phyloP scores from a whole-genome alignment of 1,139 yeast species.

The Hyphopichia khmerensis region DNA sequence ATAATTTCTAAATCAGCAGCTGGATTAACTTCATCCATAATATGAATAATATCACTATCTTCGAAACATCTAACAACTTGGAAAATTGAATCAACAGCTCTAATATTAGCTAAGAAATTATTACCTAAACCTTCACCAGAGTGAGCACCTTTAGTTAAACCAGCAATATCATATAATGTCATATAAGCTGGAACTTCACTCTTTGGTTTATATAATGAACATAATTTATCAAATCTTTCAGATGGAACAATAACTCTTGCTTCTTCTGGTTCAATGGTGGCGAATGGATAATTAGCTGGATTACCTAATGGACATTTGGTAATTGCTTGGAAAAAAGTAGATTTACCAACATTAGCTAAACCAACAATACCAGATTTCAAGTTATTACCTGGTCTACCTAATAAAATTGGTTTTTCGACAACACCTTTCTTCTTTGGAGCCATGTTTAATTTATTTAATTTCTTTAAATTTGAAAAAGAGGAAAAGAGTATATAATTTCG shows the following conservation, averaged over 20 bases:
- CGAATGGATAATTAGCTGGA: conserved; percentile 98
- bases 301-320: conserved; percentile 92
- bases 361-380: conserved; percentile 97
- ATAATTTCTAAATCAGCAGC: conserved; percentile 92
- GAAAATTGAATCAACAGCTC: conserved; percentile 97
- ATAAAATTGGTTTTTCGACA: conserved; percentile 82
- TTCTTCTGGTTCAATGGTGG: conserved; percentile 98
- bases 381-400: conserved; percentile 99
- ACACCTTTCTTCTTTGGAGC: conserved; percentile 90
- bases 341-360: conserved; percentile 94
- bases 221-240: conserved; percentile 75
- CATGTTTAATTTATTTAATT: conserved; percentile 41
- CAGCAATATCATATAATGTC: conserved; percentile 96
- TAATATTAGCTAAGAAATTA: conserved; percentile 93
- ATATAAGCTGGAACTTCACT: conserved; percentile 90
- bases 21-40: conserved; percentile 98
- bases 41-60: conserved; percentile 96
- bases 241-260: conserved; percentile 97
- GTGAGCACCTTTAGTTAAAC: conserved; percentile 95
- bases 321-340: conserved; percentile 85
- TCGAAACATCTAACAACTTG: conserved; percentile 98
- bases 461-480: no score
- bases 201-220: conserved; percentile 75
- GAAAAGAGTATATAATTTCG: no score
- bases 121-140: conserved; percentile 98